Base-by-base conservation (phyloP, 352 stramenopile species). In the Pythium angustatum region DNA sequence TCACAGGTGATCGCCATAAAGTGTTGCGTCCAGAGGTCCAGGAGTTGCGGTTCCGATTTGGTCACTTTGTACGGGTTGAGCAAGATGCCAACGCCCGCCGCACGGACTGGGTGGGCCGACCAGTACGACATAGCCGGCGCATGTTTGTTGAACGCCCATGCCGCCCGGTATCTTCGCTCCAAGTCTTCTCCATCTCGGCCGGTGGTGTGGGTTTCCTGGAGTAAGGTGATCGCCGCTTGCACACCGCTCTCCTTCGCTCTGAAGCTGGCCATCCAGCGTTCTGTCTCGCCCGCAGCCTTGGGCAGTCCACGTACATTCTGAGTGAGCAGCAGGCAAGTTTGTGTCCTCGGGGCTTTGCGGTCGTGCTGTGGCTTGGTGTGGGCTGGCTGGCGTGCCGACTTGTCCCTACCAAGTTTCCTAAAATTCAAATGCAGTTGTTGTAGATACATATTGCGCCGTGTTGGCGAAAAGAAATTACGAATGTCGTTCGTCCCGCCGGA, bases 271-370 rank as follows among this genome's bases (percentile, higher is more conserved):
- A 58, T 45, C 50, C 50, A 57, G 5, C 17, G 28, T 7, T 43
- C 50, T 26, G 31, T 7, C 50, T 5, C 15, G 8, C 30, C 31
- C 3, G 3, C 19, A 19, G 5, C 28, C n/a, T 57, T 57, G 3
- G 28, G 30, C 8, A 57, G 31, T 2, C 50, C 50, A n/a, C 28
- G 50, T 30, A 57, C 50, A 19, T 57, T 57, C 24, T 57, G 50
- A 17, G 50, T 44, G 8, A 38, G 33, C 8, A 38, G 33, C 14
- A n/a, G n/a, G n/a, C n/a, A n/a, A n/a, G n/a, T n/a, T n/a, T n/a
- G n/a, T n/a, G n/a, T n/a, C n/a, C n/a, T n/a, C n/a, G n/a, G n/a
- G n/a, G n/a, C n/a, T n/a, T 14, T n/a, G n/a, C n/a, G n/a, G n/a
- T n/a, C n/a, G n/a, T n/a, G n/a, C n/a, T n/a, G 7, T 14, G 7